Evolutionary conservation across 768 basidiomycete species (phyloP).

Genomic region (Lyophyllum semitale): DNA sequence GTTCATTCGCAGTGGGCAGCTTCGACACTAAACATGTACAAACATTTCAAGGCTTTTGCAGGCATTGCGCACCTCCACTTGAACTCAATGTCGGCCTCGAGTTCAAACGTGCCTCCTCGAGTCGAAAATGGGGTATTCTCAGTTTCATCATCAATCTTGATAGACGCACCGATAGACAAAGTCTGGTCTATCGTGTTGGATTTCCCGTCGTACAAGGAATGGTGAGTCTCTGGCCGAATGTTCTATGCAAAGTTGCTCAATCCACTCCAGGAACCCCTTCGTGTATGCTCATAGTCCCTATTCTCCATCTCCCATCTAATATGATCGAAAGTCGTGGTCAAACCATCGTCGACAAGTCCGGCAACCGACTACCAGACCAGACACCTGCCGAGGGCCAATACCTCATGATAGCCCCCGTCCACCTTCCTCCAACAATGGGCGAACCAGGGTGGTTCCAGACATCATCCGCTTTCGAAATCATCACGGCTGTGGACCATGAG

Average conservation of each 20-base stretch:
- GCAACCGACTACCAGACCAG: conserved; percentile 46
- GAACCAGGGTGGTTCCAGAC: conserved; percentile 39
- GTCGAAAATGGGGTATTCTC: conserved; percentile 46
- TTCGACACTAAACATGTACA: too few relatives aligned
- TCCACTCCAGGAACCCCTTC: conserved; percentile 59
- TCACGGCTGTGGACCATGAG: conserved; percentile 54
- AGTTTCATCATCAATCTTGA: conserved; percentile 45
- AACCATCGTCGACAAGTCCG: conserved; percentile 40
- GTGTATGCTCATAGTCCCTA: conserved; percentile 42
- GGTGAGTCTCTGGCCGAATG: conserved; percentile 35
- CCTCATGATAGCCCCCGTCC: conserved; percentile 48
- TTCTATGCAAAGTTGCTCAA: not conserved
- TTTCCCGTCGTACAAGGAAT: conserved; percentile 62
- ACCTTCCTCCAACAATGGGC: conserved; percentile 62
- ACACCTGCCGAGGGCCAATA: conserved; percentile 49
- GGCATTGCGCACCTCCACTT: too few relatives aligned
- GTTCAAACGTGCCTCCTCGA: conserved; percentile 37
- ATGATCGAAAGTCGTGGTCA: conserved; percentile 45
- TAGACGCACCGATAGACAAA: conserved; percentile 61
- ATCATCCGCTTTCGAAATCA: conserved; percentile 41
- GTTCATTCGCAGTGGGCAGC: too few relatives aligned
- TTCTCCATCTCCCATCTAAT: not conserved
- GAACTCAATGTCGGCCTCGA: conserved; percentile 1
- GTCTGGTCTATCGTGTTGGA: conserved; percentile 66
- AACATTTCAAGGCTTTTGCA: too few relatives aligned